These are phyloP conservation scores for Rosa lucieae DNA, from an alignment of 306 rosid species.

Conservation along the genomic window DNA sequence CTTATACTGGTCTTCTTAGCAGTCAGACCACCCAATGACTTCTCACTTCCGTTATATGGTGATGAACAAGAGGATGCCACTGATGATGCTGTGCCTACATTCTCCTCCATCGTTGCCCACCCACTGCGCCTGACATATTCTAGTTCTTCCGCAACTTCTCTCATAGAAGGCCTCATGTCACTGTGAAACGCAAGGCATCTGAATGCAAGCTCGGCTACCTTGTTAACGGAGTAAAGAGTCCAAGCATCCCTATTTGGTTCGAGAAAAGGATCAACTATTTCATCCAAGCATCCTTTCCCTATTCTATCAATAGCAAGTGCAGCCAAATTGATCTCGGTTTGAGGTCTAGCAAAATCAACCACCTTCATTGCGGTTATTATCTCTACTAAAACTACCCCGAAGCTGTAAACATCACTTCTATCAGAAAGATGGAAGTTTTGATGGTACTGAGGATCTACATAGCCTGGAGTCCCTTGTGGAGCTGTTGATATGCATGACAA, in stretches of 20 bases:
- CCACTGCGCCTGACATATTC: slow-evolving; percentile 71
- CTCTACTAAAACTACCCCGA: slow-evolving; percentile 92
- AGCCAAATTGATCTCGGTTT: slow-evolving; percentile 78
- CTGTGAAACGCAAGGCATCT: slow-evolving; percentile 96
- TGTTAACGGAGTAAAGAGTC: slow-evolving; percentile 86
- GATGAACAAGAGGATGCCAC: slow-evolving; percentile 65
- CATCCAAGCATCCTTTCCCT: slow-evolving; percentile 75
- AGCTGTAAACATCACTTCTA: slow-evolving; percentile 94
- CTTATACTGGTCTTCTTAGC: slow-evolving; percentile 38
- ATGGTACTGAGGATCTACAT: slow-evolving; percentile 97
- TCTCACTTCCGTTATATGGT: slow-evolving; percentile 53
- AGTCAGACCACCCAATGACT: slow-evolving; percentile 35
- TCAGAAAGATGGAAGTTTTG: slow-evolving; percentile 96
- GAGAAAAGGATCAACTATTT: slow-evolving; percentile 79
- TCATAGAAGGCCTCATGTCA: slow-evolving; percentile 92
- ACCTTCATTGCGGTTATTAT: slow-evolving; percentile 90
- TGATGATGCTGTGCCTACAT: slow-evolving; percentile 52
- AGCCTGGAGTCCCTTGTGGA: slow-evolving; percentile 99
- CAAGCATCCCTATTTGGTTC: slow-evolving; percentile 97
- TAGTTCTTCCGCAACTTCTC: slow-evolving; percentile 91
- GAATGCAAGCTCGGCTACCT: slow-evolving; percentile 94
- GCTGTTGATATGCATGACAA: slow-evolving; percentile 88
- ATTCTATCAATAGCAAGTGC: slow-evolving; percentile 96
- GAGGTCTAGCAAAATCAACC: slow-evolving; percentile 86
- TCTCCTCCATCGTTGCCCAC: slow-evolving; percentile 80